Conservation (phyloP, 805 yeast species). For the Cyberlindnera euphorbiiphila region DNA sequence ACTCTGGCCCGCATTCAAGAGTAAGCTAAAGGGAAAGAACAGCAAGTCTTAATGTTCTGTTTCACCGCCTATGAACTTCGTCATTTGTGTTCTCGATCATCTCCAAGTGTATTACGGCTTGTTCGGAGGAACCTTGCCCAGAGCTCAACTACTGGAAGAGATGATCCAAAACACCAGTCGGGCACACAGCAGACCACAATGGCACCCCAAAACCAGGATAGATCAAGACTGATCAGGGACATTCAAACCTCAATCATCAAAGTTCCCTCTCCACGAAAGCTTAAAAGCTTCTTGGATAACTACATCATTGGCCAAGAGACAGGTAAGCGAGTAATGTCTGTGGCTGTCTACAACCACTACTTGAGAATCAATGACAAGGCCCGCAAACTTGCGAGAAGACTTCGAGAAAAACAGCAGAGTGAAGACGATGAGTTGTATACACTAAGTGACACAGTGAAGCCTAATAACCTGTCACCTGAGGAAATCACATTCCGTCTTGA, state of each 20-base stretch:
- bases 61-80: neutral
- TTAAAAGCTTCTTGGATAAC: slow-evolving; percentile 44
- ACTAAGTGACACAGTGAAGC: slow-evolving; percentile 20
- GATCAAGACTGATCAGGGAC: slow-evolving; percentile 5
- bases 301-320: slow-evolving; percentile 55
- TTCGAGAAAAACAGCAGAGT: slow-evolving; percentile 25
- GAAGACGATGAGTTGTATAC: slow-evolving; percentile 30
- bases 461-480: slow-evolving; percentile 29
- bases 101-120: neutral
- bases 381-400: slow-evolving; percentile 28
- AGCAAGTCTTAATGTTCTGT: too few relatives aligned
- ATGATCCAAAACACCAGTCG: neutral
- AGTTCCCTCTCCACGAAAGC: slow-evolving; percentile 44
- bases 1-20: too few relatives aligned
- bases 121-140: neutral
- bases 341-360: slow-evolving; percentile 58
- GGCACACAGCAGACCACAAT: neutral
- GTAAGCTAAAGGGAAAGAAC: too few relatives aligned
- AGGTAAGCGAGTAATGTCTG: slow-evolving; percentile 55
- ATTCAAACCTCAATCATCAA: slow-evolving; percentile 22
- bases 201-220: neutral
- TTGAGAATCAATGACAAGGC: slow-evolving; percentile 43
- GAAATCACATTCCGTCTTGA: slow-evolving; percentile 29
- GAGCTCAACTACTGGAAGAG: slow-evolving; percentile 1
- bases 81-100: neutral